phyloP scores from a whole-genome alignment of 1,284 basidiomycete species.

The Cryptococcus sp. region DNA sequence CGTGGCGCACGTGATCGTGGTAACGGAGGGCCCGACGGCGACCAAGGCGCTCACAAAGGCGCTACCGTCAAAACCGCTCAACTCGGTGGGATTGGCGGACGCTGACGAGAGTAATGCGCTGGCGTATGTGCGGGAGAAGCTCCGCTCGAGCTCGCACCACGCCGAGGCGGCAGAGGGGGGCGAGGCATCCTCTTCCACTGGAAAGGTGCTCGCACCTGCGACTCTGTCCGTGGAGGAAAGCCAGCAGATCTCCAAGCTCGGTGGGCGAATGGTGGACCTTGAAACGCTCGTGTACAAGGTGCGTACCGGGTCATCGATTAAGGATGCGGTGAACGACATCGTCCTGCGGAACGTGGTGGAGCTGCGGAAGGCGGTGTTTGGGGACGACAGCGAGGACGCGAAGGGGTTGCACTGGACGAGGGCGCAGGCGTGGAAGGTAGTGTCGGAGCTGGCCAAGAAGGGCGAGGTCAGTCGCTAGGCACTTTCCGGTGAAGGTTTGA shows the following conservation, averaged over 20 bases:
- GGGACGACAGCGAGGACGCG: conserved; percentile 83
- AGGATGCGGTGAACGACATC: conserved; percentile 85
- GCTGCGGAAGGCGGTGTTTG: conserved; percentile 86
- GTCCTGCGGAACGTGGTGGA: conserved; percentile 74
- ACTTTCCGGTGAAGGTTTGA: background rate
- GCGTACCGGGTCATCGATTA: conserved; percentile 65
- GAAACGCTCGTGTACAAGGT: conserved; percentile 76
- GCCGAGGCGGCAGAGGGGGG: background rate
- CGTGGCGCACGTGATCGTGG: conserved; percentile 87
- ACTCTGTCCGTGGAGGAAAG: conserved; percentile 53
- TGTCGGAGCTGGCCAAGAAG: conserved; percentile 67
- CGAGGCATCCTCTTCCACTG: conserved; percentile 26
- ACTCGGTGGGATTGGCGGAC: conserved; percentile 72
- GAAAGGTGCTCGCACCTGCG: conserved; percentile 43
- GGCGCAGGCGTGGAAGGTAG: conserved; percentile 82
- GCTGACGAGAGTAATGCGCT: conserved; percentile 78
- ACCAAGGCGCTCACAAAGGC: conserved; percentile 82
- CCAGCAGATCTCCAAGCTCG: conserved; percentile 65
- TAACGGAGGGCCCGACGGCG: conserved; percentile 86
- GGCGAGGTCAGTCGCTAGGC: conserved; percentile 58
- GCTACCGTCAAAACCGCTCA: conserved; percentile 79
- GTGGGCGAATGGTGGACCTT: conserved; percentile 70
- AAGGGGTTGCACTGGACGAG: conserved; percentile 78
- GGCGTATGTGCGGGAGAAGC: conserved; percentile 74
- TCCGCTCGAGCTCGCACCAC: conserved; percentile 48